Evolutionary conservation across 129 eudicot species (phyloP), one percentile per base, ranked within the genome.

Genomic region (Flaveria ramosissima): DNA sequence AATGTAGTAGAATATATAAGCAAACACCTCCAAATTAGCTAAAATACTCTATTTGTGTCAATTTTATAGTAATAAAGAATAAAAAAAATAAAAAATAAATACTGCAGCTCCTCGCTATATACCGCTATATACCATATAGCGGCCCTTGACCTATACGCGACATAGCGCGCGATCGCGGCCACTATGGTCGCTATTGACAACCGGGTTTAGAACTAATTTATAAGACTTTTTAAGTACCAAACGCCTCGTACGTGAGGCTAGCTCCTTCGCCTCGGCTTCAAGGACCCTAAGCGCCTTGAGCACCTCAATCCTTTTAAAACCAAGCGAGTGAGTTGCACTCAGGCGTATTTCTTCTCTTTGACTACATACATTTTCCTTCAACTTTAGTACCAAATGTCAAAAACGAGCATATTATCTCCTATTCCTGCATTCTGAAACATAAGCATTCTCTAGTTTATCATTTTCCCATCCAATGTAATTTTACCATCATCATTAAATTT

Each of bases 271-370:
- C 53, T 48, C 7, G n/a, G 17, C 53, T 48, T 3, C 53, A 48
- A 48, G 17, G 53, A 48, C n/a, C n/a, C 53, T 48, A 48, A 57
- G 64, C 64, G 32, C 14, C 64, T 57, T 48, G 14, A 57, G 64
- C 64, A 16, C 14, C 64, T 57, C 64, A 14, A 9, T 20, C 32
- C 21, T 17, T 53, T 53, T 16, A 7, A n/a, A 19, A 9, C 26
- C 61, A 17, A 17, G 24, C 23, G 61, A 59, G 15, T 20, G 32
- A 24, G 13, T 59, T 3, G 36, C 65, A 20, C 27, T 59, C 15
- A 2, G 32, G 13, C 2, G 19, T 21, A 19, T 2, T 21, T 17
- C 62, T 24, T 55, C 21, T 55, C 24, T 55, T 19, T 55, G 36
- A 23, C n/a, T 59, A 59, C 65, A 11, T 11, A 59, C 2, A 24